These are phyloP conservation scores for Malus domestica DNA, from an alignment of 306 rosid species.

Conservation along the genomic window ASM211411v1 NC_041795.1:31872001-31872500, in stretches of 20 bases:
- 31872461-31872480: slow-evolving; percentile 50
- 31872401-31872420: slow-evolving; percentile 73
- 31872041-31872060: neutral
- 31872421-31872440: slow-evolving; percentile 89
- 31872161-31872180: neutral
- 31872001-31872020: slow-evolving; percentile 46
- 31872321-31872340: neutral
- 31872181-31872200: neutral
- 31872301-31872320: neutral
- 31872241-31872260: neutral
- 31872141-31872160: neutral
- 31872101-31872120: no score
- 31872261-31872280: neutral
- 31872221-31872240: neutral
- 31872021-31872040: neutral
- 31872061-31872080: neutral
- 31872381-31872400: neutral
- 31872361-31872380: neutral
- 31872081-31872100: neutral
- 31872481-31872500: slow-evolving; percentile 24
- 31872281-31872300: neutral
- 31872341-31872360: neutral
- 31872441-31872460: slow-evolving; percentile 57
- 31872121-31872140: neutral
- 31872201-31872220: neutral